Base-by-base conservation (phyloP, 1,139 yeast genomes). In the Geotrichum siamense region DNA sequence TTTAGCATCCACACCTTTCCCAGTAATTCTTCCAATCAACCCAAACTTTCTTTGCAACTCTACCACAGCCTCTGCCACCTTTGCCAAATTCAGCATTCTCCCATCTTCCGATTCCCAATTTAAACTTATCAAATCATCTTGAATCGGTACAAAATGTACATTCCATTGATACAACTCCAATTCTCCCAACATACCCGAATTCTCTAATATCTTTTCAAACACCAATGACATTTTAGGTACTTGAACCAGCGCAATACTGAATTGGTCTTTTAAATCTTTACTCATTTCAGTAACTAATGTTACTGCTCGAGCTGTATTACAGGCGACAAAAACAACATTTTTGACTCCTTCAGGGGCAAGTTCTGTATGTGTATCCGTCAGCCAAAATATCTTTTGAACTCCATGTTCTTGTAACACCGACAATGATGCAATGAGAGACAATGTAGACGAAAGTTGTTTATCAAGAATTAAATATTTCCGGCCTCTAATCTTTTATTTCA, bases 351-450 rank as follows among this genome's bases (percentile, higher is more conserved):
- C 37, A 20, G 16, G 16, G 16, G 13, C 21, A 8, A 33, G 19
- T 12, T 33, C 37, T 1, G 46, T 29, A 17, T 30, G 20, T 10
- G 37, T 15, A 23, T 41, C 44, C 9, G 31, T 38, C 2, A 83
- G 67, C 83, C 87, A 81, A 19, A 76, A 67, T 17, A 81, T 75
- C 49, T 72, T 72, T 25, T 70, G 74, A 42, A 84, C 77, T 40
- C 79, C 83, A 42, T 67, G 68, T 41, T 71, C 71, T 55, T 77
- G 75, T 39, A 82, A 68, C 17, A 65, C 62, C 48, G 59, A 49
- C 60, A 82, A 83, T 3, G 82, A 75, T 2, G 82, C 74, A 41
- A 83, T 64, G 32, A 69, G 67, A 55, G 85, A 79, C 49, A 84
- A 67, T 3, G 75, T 58, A 1, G 78, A 67, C 4, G 84, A 71